Conservation (phyloP, 257 asterid species). For the Solanum etuberosum region DNA sequence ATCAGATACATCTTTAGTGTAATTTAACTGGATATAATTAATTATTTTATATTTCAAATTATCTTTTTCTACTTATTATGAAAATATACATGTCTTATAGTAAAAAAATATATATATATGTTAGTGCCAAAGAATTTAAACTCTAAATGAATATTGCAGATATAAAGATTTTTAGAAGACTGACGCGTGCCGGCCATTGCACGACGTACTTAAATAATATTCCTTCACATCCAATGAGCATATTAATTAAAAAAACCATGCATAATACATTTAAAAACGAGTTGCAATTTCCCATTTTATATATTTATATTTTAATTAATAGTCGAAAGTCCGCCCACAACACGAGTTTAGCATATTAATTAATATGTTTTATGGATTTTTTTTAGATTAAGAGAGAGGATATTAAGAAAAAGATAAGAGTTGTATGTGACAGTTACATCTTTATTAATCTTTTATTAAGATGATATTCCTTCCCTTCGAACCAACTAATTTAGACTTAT, state of each 20-base stretch:
- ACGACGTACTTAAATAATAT: neutral
- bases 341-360: neutral
- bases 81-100: neutral
- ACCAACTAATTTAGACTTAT: neutral
- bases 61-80: neutral
- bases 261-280: conserved; percentile 1
- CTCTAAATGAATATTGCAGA: neutral
- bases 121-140: neutral
- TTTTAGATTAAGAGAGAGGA: neutral
- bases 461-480: neutral
- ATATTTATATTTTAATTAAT: neutral
- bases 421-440: neutral
- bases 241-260: neutral
- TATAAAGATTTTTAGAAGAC: neutral
- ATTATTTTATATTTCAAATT: neutral
- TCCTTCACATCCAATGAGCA: neutral
- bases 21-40: neutral
- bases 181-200: conserved; percentile 1
- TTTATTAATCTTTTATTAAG: neutral
- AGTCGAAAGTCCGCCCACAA: neutral
- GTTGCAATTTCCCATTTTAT: neutral
- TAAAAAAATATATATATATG: neutral
- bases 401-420: neutral
- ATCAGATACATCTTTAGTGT: neutral
- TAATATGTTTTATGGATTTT: neutral